Base-by-base conservation (phyloP, 2,329 filamentous ascomycete genomes). In the Diplodia seriata region DNA sequence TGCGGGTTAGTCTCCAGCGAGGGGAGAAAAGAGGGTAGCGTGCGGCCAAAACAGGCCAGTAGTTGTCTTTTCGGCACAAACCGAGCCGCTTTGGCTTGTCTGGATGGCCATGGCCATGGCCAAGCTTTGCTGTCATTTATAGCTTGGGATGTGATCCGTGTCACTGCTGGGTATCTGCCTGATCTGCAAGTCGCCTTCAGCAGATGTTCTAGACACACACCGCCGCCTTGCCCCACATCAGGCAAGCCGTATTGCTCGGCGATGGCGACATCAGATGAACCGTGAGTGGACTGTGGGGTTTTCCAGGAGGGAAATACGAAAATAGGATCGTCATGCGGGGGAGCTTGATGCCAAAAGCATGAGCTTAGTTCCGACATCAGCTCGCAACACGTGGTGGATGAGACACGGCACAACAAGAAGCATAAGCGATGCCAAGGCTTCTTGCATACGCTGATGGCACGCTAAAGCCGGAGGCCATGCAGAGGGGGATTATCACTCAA, bases 391-490 rank as follows among this genome's bases (percentile, higher is more conserved):
- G 57, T 61, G 56, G 56, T 40, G 57, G 18, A 23, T 31, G 57
- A 40, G 43, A 62, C 26, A 62, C 57, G 57, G 57, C 29, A 50
- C n/a, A 6, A 4, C 8, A 38, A 50, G 57, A 14, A 47, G n/a
- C 57, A 62, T 50, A 49, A 50, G 43, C 57, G 40, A 62, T 62
- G 57, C 57, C 31, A 62, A 62, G 57, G 8, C 57, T 36, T 23
- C 43, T 29, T 15, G 15, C 6, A 6, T 14, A 7, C 43, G 43
- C 26, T 14, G 15, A 3, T 12, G 36, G 23, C 20, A 7, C n/a
- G 23, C 43, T 4, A 47, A 47, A 11, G 43, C 18, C 43, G 57
- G 56, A 15, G 9, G 20, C 8, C 14, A 49, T 20, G 23, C 15
- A 49, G 26, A 36, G 23, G 36, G 57, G 40, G 11, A 20, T 18